These are phyloP conservation scores for Cordyceps cateniannulata DNA, from an alignment of 2,329 filamentous ascomycete genomes.

Conservation along the genomic window DNA sequence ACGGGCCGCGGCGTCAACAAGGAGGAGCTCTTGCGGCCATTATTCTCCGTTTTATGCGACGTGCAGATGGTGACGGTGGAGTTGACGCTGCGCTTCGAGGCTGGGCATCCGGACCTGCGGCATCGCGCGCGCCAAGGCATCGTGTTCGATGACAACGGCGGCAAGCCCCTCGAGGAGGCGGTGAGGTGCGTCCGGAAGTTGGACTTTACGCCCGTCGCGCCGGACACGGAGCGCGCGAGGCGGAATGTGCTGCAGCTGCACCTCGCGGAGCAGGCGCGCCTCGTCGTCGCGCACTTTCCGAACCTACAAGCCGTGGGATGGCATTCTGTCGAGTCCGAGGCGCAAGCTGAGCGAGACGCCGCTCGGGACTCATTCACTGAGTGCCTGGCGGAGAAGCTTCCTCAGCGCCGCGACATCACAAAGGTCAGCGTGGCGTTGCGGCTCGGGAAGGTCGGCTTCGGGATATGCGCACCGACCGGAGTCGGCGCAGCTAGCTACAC, in stretches of 20 bases:
- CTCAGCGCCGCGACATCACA: background rate
- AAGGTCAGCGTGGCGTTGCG: background rate
- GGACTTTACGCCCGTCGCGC: background rate
- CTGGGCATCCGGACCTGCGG: background rate
- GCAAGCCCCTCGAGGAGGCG: background rate
- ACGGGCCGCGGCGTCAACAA: background rate
- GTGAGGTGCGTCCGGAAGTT: background rate
- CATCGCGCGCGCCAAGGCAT: background rate
- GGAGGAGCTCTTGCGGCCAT: background rate
- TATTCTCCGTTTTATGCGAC: background rate
- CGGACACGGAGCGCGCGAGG: background rate
- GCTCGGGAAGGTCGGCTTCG: background rate
- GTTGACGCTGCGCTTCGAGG: background rate
- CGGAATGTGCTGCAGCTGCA: constrained; percentile 1
- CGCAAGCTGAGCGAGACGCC: background rate
- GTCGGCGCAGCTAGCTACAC: background rate
- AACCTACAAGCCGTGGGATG: background rate
- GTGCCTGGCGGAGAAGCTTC: background rate
- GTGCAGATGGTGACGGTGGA: background rate
- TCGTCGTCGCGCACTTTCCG: background rate
- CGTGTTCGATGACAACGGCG: background rate
- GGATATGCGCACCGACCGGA: background rate
- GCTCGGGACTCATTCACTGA: background rate
- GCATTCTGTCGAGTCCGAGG: background rate
- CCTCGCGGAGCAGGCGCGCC: background rate